Conservation (phyloP, 352 stramenopile genomes). For the Phytophthora uliginosa region DNA sequence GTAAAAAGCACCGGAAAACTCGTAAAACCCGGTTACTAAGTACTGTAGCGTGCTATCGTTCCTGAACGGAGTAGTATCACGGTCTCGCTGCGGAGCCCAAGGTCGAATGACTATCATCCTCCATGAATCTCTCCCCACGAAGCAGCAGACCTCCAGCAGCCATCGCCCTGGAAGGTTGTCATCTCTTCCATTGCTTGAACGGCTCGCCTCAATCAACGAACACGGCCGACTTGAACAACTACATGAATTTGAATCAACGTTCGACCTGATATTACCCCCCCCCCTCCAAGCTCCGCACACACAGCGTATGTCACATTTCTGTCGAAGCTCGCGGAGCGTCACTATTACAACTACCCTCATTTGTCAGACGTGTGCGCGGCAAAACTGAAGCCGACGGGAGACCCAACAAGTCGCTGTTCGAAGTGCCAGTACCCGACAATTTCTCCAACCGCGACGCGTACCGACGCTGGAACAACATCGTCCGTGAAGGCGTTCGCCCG, state of each 20-base stretch:
- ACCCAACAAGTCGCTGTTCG: slow-evolving; percentile 11
- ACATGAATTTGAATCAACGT: background rate
- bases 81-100: background rate
- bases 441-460: background rate
- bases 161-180: too few species aligned
- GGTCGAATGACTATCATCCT: too few species aligned
- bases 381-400: slow-evolving; percentile 2
- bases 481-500: slow-evolving; percentile 1
- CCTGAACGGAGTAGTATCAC: too few species aligned
- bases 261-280: background rate
- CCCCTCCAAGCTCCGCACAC: background rate
- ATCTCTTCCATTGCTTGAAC: background rate
- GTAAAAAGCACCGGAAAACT: too few species aligned
- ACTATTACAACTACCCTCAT: background rate
- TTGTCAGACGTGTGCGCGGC: background rate
- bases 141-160: too few species aligned
- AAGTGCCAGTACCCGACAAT: background rate
- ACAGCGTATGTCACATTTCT: background rate
- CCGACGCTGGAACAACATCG: slow-evolving; percentile 7
- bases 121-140: too few species aligned
- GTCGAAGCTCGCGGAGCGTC: background rate
- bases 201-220: background rate
- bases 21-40: too few species aligned
- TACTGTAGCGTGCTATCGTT: too few species aligned
- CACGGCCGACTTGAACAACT: too few species aligned